Evolutionary conservation across 2,329 filamentous ascomycete genomes (phyloP).

Genomic region (Didymella glomerata): DNA sequence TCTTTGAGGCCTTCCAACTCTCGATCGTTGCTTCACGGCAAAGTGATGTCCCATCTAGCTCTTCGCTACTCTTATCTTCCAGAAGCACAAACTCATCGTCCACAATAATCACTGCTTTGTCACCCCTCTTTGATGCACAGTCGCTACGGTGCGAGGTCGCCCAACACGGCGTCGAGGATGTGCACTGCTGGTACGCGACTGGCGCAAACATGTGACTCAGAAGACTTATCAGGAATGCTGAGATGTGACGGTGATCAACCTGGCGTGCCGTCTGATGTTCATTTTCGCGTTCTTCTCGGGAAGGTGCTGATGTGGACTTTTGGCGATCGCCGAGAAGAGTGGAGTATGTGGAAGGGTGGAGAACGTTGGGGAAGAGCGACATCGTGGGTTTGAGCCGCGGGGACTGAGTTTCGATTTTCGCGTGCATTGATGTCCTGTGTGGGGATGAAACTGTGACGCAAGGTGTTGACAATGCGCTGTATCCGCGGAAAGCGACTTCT

Average conservation of each 20-base stretch:
- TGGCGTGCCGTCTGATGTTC: conserved; percentile 11
- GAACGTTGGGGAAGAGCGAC: conserved; percentile 20
- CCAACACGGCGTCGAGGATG: conserved; percentile 18
- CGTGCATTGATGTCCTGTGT: conserved; percentile 11
- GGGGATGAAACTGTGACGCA: conserved; percentile 1
- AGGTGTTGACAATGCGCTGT: conserved; percentile 1
- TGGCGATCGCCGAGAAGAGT: conserved; percentile 14
- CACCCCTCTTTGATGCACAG: neutral
- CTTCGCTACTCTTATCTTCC: conserved; percentile 20
- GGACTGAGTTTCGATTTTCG: conserved; percentile 10
- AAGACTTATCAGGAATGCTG: conserved; percentile 24
- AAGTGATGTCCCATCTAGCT: conserved; percentile 32
- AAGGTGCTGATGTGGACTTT: conserved; percentile 2
- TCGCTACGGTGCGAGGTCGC: conserved; percentile 9
- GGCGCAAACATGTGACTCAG: conserved; percentile 31
- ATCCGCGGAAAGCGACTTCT: neutral
- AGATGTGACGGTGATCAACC: conserved; percentile 22
- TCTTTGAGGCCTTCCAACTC: conserved; percentile 27
- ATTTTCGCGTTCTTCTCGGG: conserved; percentile 3
- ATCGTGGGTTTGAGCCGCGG: conserved; percentile 13
- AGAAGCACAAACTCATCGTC: conserved; percentile 26
- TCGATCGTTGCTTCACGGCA: conserved; percentile 35
- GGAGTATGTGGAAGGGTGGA: conserved; percentile 20
- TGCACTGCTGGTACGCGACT: conserved; percentile 23
- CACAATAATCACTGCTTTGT: conserved; percentile 12